Evolutionary conservation across 805 yeast species (phyloP).

Genomic region (Spathaspora boniae): DNA sequence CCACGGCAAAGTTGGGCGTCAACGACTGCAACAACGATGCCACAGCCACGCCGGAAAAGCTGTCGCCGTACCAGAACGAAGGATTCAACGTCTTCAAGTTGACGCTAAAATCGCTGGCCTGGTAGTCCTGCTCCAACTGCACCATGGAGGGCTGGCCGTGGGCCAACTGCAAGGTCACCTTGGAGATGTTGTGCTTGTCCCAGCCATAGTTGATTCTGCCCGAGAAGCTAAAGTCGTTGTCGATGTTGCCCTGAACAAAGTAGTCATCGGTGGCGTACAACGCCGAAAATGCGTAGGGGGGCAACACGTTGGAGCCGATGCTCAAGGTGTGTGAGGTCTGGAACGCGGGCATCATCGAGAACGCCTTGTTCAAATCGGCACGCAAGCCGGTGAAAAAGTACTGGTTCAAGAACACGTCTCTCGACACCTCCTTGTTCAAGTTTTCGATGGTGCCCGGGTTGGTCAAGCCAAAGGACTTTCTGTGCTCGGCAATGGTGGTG

Average conservation of each 20-base stretch:
- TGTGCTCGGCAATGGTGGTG: conserved; percentile 67
- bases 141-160: conserved; percentile 88
- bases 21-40: conserved; percentile 88
- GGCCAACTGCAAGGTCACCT: conserved; percentile 84
- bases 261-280: conserved; percentile 81
- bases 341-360: conserved; percentile 88
- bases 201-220: conserved; percentile 93
- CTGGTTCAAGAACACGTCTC: conserved; percentile 88
- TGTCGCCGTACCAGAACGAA: conserved; percentile 58
- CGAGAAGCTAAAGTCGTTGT: conserved; percentile 76
- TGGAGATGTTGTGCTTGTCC: conserved; percentile 73
- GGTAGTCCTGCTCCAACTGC: conserved; percentile 94
- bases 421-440: conserved; percentile 86
- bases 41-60: conserved; percentile 82
- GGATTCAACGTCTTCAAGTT: conserved; percentile 93
- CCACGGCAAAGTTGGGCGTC: conserved; percentile 78
- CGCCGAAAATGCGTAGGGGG: conserved; percentile 88
- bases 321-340: conserved; percentile 94
- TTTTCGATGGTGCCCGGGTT: conserved; percentile 96
- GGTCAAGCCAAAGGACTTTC: conserved; percentile 74
- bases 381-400: conserved; percentile 92
- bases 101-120: conserved; percentile 82
- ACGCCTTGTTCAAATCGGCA: conserved; percentile 93
- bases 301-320: conserved; percentile 79
- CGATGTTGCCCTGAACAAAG: conserved; percentile 88